Evolutionary conservation across 345 rosid genomes (phyloP), one percentile per base, ranked within the genome.

Genomic region (Euphorbia tirucalli): DNA sequence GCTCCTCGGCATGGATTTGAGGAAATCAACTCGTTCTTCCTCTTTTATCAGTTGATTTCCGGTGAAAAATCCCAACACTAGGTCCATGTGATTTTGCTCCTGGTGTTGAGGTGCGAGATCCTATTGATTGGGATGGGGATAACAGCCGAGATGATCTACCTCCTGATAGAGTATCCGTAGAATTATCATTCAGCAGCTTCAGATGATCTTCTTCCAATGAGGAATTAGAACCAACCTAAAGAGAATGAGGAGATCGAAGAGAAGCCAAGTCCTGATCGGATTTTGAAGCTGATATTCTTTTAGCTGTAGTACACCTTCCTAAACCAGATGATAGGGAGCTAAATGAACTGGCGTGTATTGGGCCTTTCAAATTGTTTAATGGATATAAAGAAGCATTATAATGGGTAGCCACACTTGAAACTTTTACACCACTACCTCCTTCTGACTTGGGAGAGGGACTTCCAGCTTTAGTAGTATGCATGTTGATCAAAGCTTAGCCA

Each of bases 201-300:
- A 73, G 35, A 43, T 84, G 85, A 77, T 88, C 90, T 48, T 87
- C 89, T 57, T 90, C 87, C 75, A 81, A 39, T 61, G 80, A 54
- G 11, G 78, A 63, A 72, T 67, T 71, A 24, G 79, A 61, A 60
- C 81, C 80, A 35, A 50, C 80, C 61, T 88, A 89, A 69, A 79
- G 66, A 55, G 89, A 79, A 78, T 81, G 80, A 37, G 85, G 87
- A 74, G 90, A 86, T 83, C 89, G 81, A 54, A 86, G 83, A 66
- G 89, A 75, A 77, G 80, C 84, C 79, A 90, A 82, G 80, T 93
- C 94, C 85, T 89, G 93, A 46, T 88, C 93, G 74, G 97, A 88
- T 80, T 88, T 93, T 69, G 96, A 88, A 69, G 84, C 81, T 48
- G 91, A 64, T 54, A 83, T 70, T 55, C 79, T 87, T 81, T 82